Evolutionary conservation across 345 rosid genomes (phyloP).

Genomic region (Erodium maritimum): DNA sequence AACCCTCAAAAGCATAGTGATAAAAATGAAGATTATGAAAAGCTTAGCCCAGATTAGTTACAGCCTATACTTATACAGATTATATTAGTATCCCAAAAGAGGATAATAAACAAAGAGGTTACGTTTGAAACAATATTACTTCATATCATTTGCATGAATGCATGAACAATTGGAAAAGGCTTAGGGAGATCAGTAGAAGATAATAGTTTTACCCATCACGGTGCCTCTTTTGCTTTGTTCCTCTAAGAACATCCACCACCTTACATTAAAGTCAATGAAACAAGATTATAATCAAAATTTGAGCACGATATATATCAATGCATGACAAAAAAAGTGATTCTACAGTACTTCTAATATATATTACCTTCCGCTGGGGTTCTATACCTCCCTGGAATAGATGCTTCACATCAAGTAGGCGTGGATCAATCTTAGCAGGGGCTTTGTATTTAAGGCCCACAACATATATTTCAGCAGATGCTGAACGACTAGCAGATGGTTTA

Average conservation of each 20-base stretch:
- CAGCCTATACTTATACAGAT: no score
- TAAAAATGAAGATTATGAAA: no score
- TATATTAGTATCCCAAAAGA: no score
- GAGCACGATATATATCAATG: neutral
- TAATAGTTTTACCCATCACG: conserved; percentile 60
- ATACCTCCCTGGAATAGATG: conserved; percentile 59
- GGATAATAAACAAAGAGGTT: no score
- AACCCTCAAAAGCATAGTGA: no score
- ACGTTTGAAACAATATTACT: no score
- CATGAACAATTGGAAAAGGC: neutral
- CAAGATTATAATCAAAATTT: neutral
- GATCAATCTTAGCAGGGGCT: conserved; percentile 93
- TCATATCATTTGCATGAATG: neutral
- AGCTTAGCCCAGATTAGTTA: no score
- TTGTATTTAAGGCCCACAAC: conserved; percentile 71
- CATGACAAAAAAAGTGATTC: neutral
- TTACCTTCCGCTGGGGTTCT: conserved; percentile 61
- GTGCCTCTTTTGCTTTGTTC: conserved; percentile 62
- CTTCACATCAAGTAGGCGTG: conserved; percentile 69
- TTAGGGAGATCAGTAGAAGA: conserved; percentile 5
- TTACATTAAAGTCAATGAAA: conserved; percentile 4
- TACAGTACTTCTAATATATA: neutral
- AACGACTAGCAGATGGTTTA: conserved; percentile 91
- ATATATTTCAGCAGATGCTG: conserved; percentile 82
- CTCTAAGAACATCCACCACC: conserved; percentile 74